Conservation (phyloP, 306 rosid genomes). For the Vigna angularis region DNA sequence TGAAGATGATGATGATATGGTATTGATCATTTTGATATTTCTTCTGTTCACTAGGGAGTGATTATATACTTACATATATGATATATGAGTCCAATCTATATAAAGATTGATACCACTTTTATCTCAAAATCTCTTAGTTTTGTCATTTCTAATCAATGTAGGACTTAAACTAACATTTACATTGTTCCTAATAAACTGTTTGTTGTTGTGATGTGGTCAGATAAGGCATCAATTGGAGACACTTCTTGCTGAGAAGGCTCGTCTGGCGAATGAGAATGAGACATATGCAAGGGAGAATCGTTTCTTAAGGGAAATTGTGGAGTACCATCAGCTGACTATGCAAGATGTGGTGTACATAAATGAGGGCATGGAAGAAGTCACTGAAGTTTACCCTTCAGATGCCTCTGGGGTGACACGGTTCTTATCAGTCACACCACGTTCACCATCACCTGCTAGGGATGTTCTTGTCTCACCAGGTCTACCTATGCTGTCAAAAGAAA, state of each 20-base stretch:
- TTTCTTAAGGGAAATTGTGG: slow-evolving; percentile 93
- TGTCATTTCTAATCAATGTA: no score
- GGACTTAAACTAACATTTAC: no score
- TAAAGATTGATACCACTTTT: no score
- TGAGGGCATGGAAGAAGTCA: slow-evolving; percentile 88
- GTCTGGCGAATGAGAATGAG: slow-evolving; percentile 87
- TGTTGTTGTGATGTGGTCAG: slow-evolving; percentile 51
- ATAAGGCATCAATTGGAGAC: slow-evolving; percentile 93
- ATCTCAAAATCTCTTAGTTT: no score
- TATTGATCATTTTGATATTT: slow-evolving; percentile 38
- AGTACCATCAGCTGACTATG: slow-evolving; percentile 95
- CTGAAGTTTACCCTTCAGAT: slow-evolving; percentile 75
- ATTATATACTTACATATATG: no score
- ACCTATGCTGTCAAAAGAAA: slow-evolving; percentile 43
- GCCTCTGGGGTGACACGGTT: slow-evolving; percentile 47
- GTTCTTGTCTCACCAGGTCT: slow-evolving; percentile 34
- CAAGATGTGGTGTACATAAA: slow-evolving; percentile 91
- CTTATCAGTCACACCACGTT: slow-evolving; percentile 57
- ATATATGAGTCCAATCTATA: no score
- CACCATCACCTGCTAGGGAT: slow-evolving; percentile 58
- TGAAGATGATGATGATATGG: slow-evolving; percentile 88
- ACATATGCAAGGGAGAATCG: slow-evolving; percentile 91
- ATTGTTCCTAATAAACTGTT: neutral
- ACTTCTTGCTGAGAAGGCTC: slow-evolving; percentile 91
- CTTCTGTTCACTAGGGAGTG: neutral